Evolutionary conservation across 176 grass and related monocot genomes (phyloP).

Genomic region (Oryza glumipatula): DNA sequence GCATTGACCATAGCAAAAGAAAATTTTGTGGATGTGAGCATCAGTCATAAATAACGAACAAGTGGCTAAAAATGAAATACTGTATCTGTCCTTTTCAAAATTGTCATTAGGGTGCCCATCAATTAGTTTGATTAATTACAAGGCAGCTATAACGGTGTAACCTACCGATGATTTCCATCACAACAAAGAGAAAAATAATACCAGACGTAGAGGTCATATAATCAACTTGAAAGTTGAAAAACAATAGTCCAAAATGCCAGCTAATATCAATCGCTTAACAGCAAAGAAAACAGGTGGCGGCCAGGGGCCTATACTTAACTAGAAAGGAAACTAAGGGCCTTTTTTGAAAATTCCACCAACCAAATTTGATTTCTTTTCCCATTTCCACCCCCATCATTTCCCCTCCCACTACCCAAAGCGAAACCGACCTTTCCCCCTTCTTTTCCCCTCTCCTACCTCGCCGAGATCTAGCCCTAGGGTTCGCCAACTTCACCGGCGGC

Average conservation of each 20-base stretch:
- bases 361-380: conserved; percentile 45
- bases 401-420: conserved; percentile 31
- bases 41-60: not conserved
- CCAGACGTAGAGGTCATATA: not conserved
- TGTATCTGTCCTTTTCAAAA: not conserved
- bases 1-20: not conserved
- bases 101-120: not conserved
- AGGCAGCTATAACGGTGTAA: not conserved
- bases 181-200: not conserved
- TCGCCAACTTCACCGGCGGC: not conserved
- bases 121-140: not conserved
- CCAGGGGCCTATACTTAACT: not conserved
- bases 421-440: conserved; percentile 50
- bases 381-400: conserved; percentile 24
- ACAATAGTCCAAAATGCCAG: not conserved
- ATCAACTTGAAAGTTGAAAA: not conserved
- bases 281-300: conserved; percentile 8
- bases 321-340: not conserved
- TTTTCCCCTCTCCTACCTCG: conserved; percentile 3
- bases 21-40: not conserved
- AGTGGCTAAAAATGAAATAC: not conserved
- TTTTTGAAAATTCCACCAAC: conserved; percentile 22
- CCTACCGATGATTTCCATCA: not conserved
- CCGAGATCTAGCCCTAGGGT: conserved; percentile 47
- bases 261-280: conserved; percentile 9